Evolutionary conservation across 176 grass and related monocot species (phyloP), one percentile per base, ranked within the genome.

Genomic region (Rhynchospora breviuscula): DNA sequence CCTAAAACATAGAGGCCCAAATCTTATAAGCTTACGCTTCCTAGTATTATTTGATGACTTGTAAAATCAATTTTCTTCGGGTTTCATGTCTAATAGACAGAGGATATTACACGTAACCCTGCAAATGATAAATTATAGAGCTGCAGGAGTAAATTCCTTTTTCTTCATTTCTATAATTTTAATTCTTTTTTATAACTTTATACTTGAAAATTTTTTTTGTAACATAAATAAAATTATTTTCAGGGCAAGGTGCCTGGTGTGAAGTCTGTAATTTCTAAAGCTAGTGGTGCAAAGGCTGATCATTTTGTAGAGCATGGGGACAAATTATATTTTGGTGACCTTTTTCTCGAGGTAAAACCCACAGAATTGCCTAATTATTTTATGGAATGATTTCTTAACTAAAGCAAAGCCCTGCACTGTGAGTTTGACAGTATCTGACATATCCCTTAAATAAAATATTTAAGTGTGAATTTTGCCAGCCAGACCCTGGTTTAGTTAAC

Each of bases 221-320:
- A 67, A 40, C 10, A 29, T 66, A 1, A 14, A 65, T 65, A 21
- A 8, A 66, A 66, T 11, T 33, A 77, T 26, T 78, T 78, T 54
- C 80, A 97, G 92, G 67, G 79, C 83, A 94, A 97, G 78, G 53
- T 97, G 52, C 85, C 88, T 29, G 83, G 90, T 15, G 92, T 88
- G 5, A 97, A 94, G n/a, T 97, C 94, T 58, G 80, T 94, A 12
- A 91, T 94, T 75, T 88, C 92, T 57, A 97, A 89, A 89, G 81
- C 79, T 71, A 94, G 88, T 58, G 85, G 66, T 79, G 92, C 88
- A 78, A 89, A 88, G 67, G 94, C 90, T 22, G 92, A 94, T 67
- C 90, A 87, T 87, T 83, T 92, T 86, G 73, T 97, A 77, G 92
- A 91, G 26, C 94, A 97, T 52, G 92, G 88, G 15, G 90, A 94